These are phyloP conservation scores for Saccharomyces hybrid DNA, from an alignment of 1,139 yeast species.

Conservation along the genomic window DNA sequence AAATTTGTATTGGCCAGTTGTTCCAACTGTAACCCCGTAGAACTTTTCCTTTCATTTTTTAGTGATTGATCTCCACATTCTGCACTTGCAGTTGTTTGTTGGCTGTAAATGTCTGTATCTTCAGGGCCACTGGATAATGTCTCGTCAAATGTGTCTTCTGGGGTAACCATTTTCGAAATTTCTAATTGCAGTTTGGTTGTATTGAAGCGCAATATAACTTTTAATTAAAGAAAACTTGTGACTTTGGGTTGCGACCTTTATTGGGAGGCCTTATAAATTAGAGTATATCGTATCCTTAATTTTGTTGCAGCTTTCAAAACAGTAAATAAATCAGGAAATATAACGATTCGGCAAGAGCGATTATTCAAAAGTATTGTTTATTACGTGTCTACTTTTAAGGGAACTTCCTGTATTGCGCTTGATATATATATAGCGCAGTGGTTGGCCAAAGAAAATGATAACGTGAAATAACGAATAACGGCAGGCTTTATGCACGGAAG, in stretches of 20 bases:
- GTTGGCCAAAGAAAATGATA: neutral
- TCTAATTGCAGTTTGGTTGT: neutral
- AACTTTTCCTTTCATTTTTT: neutral
- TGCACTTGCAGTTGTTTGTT: neutral
- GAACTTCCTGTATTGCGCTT: neutral
- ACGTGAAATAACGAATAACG: neutral
- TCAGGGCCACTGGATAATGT: neutral
- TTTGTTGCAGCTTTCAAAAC: neutral
- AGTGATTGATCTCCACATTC: neutral
- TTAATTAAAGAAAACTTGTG: neutral
- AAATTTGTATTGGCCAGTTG: conserved; percentile 27
- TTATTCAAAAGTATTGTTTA: neutral
- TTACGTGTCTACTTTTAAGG: neutral
- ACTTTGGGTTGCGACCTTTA: neutral
- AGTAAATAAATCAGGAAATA: neutral
- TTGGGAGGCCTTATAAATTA: neutral
- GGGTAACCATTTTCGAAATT: neutral
- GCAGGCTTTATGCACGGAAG: neutral
- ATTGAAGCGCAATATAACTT: neutral
- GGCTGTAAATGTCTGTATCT: neutral
- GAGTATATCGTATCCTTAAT: neutral
- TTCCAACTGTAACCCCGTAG: conserved; percentile 17
- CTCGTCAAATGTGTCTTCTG: neutral
- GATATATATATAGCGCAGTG: neutral
- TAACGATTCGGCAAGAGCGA: neutral